These are phyloP conservation scores for Trametes versicolor DNA, from an alignment of 1,284 basidiomycete species.

Conservation along the genomic window DNA sequence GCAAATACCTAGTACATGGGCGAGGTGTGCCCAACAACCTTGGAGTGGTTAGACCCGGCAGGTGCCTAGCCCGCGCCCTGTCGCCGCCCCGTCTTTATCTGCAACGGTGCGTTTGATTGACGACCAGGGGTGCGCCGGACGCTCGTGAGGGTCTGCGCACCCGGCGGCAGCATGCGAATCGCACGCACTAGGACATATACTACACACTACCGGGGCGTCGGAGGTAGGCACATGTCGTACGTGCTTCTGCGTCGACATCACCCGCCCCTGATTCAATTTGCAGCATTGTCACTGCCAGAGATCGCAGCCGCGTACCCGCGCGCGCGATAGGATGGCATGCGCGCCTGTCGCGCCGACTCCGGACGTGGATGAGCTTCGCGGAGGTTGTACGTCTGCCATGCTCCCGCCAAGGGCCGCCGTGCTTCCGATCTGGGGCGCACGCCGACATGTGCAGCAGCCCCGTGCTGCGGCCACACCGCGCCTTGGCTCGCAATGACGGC, in stretches of 20 bases:
- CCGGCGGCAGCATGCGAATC: background rate
- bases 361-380: conserved; percentile 10
- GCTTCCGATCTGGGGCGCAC: background rate
- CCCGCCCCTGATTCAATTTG: conserved; percentile 11
- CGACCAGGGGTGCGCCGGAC: conserved; percentile 4
- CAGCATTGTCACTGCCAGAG: conserved; percentile 11
- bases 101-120: conserved; percentile 15
- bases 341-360: conserved; percentile 7
- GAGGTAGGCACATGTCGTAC: background rate
- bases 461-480: background rate
- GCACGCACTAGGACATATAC: background rate
- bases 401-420: background rate
- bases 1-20: no score
- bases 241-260: background rate
- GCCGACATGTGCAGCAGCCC: background rate
- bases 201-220: no score
- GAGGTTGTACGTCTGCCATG: conserved; percentile 7
- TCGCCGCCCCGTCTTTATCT: background rate
- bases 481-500: background rate
- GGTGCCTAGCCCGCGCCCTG: conserved; percentile 13
- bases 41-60: conserved; percentile 21
- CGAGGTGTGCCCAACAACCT: background rate
- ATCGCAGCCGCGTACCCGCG: conserved; percentile 9
- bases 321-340: background rate
- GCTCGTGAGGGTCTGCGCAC: background rate